Percentiles rank a stretch among this genome's conserved stretches.
Conservation (phyloP, 352 stramenopile genomes). For the Pythium sp. region DNA sequence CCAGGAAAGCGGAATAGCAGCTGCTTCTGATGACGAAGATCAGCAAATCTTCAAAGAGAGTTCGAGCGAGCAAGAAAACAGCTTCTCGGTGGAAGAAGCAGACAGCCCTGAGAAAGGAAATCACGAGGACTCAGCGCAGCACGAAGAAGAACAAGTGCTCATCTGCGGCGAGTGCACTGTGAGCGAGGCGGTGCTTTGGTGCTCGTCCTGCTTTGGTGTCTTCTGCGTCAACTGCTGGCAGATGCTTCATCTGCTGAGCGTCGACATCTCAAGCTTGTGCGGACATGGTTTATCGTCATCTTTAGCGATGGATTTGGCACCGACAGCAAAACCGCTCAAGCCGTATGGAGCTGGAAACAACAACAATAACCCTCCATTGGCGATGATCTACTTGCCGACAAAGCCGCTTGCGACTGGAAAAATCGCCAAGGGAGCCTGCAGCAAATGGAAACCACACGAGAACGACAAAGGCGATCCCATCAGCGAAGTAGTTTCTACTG, state of each 20-base stretch:
- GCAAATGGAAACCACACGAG: slow-evolving; percentile 5
- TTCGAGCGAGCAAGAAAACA: too few species aligned
- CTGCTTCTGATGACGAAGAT: background rate
- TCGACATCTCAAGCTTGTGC: slow-evolving; percentile 31
- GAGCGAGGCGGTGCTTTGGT: slow-evolving; percentile 49
- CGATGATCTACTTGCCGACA: slow-evolving; percentile 61
- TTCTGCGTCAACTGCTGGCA: slow-evolving; percentile 56
- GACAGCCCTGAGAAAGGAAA: background rate
- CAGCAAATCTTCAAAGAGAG: too few species aligned
- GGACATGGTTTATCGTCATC: slow-evolving; percentile 1
- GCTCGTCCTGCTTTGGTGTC: slow-evolving; percentile 57
- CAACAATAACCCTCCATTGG: slow-evolving; percentile 22
- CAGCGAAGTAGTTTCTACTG: background rate
- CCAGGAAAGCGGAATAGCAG: slow-evolving; percentile 1
- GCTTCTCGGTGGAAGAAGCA: background rate
- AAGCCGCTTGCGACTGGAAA: slow-evolving; percentile 33
- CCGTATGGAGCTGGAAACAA: slow-evolving; percentile 13
- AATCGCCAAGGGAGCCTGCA: slow-evolving; percentile 21
- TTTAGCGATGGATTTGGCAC: slow-evolving; percentile 20
- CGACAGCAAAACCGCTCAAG: slow-evolving; percentile 28
- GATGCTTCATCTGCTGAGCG: slow-evolving; percentile 34
- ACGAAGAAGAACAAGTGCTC: slow-evolving; percentile 28
- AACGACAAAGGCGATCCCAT: background rate
- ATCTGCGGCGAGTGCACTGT: slow-evolving; percentile 40
- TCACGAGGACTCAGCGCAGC: background rate